Evolutionary conservation across 768 basidiomycete genomes (phyloP).

Genomic region (Omphalotus guepiniiformis): DNA sequence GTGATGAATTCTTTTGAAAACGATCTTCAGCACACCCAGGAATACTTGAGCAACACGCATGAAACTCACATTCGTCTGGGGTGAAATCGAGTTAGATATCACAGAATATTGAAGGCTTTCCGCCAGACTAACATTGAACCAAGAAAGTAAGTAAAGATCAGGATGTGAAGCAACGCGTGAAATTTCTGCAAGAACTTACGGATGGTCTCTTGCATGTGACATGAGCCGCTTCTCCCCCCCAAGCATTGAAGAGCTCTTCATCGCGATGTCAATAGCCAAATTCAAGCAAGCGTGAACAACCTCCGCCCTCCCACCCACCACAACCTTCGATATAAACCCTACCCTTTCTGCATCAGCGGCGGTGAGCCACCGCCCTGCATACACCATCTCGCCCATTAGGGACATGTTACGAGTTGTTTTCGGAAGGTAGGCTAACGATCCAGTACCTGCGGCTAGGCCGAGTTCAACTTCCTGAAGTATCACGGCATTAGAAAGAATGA

Average conservation of each 20-base stretch:
- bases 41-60: too few relatives aligned
- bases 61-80: too few relatives aligned
- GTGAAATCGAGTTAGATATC: too few relatives aligned
- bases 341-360: constrained; percentile 61
- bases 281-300: constrained; percentile 66
- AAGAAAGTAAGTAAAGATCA: background rate
- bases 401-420: constrained; percentile 75
- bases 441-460: constrained; percentile 85
- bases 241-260: constrained; percentile 78
- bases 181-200: constrained; percentile 49
- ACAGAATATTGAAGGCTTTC: too few relatives aligned
- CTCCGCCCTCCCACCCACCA: constrained; percentile 59
- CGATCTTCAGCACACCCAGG: too few relatives aligned
- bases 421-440: constrained; percentile 77
- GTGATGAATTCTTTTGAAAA: too few relatives aligned
- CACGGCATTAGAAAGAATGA: too few relatives aligned
- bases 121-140: too few relatives aligned
- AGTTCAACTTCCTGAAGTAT: constrained; percentile 77
- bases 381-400: constrained; percentile 67
- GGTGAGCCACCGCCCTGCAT: constrained; percentile 68
- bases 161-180: constrained; percentile 33
- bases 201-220: constrained; percentile 74
- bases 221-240: constrained; percentile 74
- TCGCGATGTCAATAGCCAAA: constrained; percentile 60
- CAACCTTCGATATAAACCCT: constrained; percentile 72